Percentiles rank a stretch among this genome's conserved stretches.
Conservation (phyloP, 176 grass and related monocot genomes). For the Phoenix roebelenii region DNA sequence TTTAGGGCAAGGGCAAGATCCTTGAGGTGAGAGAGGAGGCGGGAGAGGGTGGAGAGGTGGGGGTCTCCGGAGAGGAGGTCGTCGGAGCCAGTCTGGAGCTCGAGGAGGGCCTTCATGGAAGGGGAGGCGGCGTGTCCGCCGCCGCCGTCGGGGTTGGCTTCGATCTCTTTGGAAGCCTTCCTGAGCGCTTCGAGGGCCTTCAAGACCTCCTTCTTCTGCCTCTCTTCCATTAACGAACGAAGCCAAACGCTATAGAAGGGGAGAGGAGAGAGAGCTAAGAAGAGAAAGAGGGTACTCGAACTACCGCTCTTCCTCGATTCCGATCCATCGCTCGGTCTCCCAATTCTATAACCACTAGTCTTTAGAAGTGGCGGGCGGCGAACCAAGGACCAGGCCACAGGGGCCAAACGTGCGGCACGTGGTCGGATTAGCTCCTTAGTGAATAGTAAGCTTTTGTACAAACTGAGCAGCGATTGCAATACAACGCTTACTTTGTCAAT, state of each 20-base stretch:
- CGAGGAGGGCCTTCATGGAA: conserved; percentile 55
- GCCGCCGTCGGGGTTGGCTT: neutral
- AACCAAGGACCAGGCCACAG: no score
- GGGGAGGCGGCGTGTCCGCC: neutral
- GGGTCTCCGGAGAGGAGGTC: conserved; percentile 63
- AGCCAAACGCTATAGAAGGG: neutral
- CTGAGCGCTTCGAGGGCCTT: conserved; percentile 11
- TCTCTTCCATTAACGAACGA: conserved; percentile 1
- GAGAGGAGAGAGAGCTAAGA: no score
- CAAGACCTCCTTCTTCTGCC: neutral
- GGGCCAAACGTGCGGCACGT: no score
- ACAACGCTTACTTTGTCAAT: no score
- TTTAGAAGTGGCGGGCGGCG: no score
- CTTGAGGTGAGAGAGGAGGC: conserved; percentile 23
- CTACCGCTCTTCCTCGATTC: neutral
- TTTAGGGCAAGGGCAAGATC: conserved; percentile 11
- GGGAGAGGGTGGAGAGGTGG: conserved; percentile 23
- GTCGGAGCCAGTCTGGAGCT: conserved; percentile 45
- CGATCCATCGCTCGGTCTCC: neutral
- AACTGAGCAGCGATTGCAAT: no score
- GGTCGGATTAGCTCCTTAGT: no score
- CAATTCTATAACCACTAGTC: neutral
- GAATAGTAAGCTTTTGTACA: no score
- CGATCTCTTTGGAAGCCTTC: conserved; percentile 14
- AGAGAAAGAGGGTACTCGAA: no score